Evolutionary conservation across 805 yeast species (phyloP), one percentile per base, ranked within the genome.

Genomic region (Pichia exigua): DNA sequence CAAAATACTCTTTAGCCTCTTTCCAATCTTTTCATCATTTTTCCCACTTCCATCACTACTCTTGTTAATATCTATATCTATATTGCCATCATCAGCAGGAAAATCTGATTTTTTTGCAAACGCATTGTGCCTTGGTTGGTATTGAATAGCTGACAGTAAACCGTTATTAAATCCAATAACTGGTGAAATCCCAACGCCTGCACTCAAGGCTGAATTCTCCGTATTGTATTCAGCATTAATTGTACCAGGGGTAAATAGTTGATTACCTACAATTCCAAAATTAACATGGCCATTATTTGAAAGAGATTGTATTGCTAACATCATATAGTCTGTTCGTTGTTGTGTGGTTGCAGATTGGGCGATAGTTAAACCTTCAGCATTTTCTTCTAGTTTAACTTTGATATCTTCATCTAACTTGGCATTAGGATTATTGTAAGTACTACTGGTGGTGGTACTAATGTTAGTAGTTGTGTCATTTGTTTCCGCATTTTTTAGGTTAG

Each of bases 81-180:
- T 15, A 18, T 32, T 11, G 1, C 42, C 35, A 35, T 10, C 24
- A 42, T 21, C 32, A 47, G 26, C 39, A 11, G 22, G 15, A 24
- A n/a, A 17, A n/a, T 42, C 42, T 24, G n/a, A 15, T 3, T 11
- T 13, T 26, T 35, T 44, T 32, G 48, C 5, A 38, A 24, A 45
- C 3, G 12, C 13, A 45, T 18, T 45, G 38, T 22, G 47, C 4
- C 11, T 24, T 1, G 49, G 28, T 15, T 46, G 49, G 17, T 47
- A 51, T 24, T 51, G 54, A 18, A 51, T 44, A 2, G 54, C 54
- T 2, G 54, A 51, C 17, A 51, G n/a, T 35, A 55, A 5, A 12
- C 58, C 58, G 41, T 48, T 51, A 24, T 54, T 52, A 20, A 54
- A 56, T 3, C 59, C 57, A n/a, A 56, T 54, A 20, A 54, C 52